Percentiles rank a stretch among this genome's conserved stretches.
phyloP scores from a whole-genome alignment of 345 rosid species.

The Mercurialis annua region DNA sequence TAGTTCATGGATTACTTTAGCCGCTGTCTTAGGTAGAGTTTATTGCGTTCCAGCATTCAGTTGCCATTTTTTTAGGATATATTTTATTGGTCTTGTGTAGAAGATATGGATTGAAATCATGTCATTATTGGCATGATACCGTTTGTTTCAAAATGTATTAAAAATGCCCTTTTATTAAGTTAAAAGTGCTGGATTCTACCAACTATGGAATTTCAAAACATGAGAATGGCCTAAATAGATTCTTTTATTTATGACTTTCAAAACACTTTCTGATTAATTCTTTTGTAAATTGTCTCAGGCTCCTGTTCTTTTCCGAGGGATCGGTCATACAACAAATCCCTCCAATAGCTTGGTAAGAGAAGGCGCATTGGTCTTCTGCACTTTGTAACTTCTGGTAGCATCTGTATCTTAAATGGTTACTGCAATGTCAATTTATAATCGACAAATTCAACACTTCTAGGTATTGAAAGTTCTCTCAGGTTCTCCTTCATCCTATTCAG shows the following conservation, averaged over 20 bases:
- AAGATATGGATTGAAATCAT: too few relatives aligned
- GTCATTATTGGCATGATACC: too few relatives aligned
- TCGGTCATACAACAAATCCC: conserved; percentile 58
- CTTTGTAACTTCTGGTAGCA: not conserved
- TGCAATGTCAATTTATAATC: not conserved
- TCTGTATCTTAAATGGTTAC: not conserved
- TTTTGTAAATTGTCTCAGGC: conserved; percentile 31
- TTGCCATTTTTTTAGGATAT: not conserved
- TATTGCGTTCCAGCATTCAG: not conserved
- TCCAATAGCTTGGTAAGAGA: conserved; percentile 48
- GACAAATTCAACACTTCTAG: conserved; percentile 18
- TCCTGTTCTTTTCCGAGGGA: conserved; percentile 59
- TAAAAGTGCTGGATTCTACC: too few relatives aligned
- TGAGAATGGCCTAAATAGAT: too few relatives aligned
- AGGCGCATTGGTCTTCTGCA: not conserved
- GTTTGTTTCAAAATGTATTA: too few relatives aligned
- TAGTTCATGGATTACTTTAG: not conserved
- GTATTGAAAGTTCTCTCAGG: conserved; percentile 45
- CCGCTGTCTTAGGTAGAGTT: not conserved
- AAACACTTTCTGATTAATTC: not conserved
- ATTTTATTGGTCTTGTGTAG: conserved; percentile 13
- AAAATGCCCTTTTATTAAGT: too few relatives aligned
- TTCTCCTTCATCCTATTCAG: conserved; percentile 62
- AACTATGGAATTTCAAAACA: too few relatives aligned
- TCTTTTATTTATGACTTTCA: too few relatives aligned